Evolutionary conservation across 768 basidiomycete genomes (phyloP).

Genomic region (Agrocybe chaxingu): DNA sequence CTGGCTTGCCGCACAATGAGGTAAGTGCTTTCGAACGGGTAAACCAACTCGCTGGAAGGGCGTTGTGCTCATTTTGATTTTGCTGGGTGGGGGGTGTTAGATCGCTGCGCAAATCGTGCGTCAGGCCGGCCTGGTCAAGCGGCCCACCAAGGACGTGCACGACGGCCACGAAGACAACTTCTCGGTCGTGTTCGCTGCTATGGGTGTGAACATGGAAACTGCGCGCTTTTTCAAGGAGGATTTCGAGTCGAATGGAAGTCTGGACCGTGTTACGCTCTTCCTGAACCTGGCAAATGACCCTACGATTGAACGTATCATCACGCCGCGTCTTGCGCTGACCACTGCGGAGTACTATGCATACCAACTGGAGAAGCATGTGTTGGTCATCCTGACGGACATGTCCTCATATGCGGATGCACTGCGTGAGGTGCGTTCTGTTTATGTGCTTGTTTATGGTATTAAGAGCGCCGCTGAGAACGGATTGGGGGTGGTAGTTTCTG

Average conservation of each 20-base stretch:
- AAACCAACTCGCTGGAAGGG: slow-evolving; percentile 3
- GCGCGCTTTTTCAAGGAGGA: slow-evolving; percentile 99
- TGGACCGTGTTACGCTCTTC: slow-evolving; percentile 97
- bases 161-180: slow-evolving; percentile 99
- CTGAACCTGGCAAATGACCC: slow-evolving; percentile 98
- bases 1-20: slow-evolving; percentile 98
- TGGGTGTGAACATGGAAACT: slow-evolving; percentile 99
- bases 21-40: slow-evolving; percentile 37
- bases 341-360: slow-evolving; percentile 99
- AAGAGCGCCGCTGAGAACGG: slow-evolving; percentile 13
- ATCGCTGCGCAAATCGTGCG: slow-evolving; percentile 99
- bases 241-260: slow-evolving; percentile 97
- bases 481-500: slow-evolving; percentile 65
- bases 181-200: slow-evolving; percentile 98
- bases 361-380: slow-evolving; percentile 98
- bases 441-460: slow-evolving; percentile 11
- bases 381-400: slow-evolving; percentile 99
- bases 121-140: slow-evolving; percentile 95
- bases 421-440: slow-evolving; percentile 66
- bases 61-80: background rate
- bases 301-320: slow-evolving; percentile 99
- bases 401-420: slow-evolving; percentile 95
- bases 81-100: slow-evolving; percentile 33
- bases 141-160: slow-evolving; percentile 95
- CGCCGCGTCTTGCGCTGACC: slow-evolving; percentile 94